Evolutionary conservation across 768 basidiomycete genomes (phyloP).

Genomic region (Lactarius vividus): DNA sequence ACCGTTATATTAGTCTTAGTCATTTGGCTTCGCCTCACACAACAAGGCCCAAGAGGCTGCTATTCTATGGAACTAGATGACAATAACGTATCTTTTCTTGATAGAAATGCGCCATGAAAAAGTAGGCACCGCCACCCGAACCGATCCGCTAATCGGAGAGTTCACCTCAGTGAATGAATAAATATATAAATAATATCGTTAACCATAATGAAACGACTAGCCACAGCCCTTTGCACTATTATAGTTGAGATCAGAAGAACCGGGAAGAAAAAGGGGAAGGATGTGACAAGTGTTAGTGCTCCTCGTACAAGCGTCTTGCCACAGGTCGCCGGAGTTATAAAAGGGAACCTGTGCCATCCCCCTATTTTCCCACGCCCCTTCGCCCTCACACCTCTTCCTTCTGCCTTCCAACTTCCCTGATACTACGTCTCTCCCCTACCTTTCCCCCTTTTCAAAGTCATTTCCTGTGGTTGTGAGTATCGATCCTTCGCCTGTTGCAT

Average conservation of each 20-base stretch:
- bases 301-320: constrained; percentile 15
- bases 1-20: background rate
- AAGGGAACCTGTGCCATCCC: constrained; percentile 25
- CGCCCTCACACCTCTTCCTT: constrained; percentile 30
- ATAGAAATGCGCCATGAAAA: background rate
- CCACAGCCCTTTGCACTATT: background rate
- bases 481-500: background rate
- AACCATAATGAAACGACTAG: background rate
- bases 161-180: background rate
- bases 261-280: constrained; percentile 10
- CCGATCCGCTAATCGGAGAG: background rate
- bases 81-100: background rate
- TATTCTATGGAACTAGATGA: background rate
- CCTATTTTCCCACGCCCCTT: constrained; percentile 33
- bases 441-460: constrained; percentile 14
- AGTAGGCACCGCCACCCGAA: background rate
- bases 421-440: constrained; percentile 15
- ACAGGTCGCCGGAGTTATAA: constrained; percentile 29
- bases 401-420: constrained; percentile 23
- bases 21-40: background rate
- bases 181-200: background rate
- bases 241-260: background rate
- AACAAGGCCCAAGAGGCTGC: background rate
- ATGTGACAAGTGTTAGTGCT: constrained; percentile 6
- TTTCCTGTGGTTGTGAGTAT: constrained; percentile 17